Conservation (phyloP, 805 yeast genomes). For the Schwanniomyces vanrijiae region DNA sequence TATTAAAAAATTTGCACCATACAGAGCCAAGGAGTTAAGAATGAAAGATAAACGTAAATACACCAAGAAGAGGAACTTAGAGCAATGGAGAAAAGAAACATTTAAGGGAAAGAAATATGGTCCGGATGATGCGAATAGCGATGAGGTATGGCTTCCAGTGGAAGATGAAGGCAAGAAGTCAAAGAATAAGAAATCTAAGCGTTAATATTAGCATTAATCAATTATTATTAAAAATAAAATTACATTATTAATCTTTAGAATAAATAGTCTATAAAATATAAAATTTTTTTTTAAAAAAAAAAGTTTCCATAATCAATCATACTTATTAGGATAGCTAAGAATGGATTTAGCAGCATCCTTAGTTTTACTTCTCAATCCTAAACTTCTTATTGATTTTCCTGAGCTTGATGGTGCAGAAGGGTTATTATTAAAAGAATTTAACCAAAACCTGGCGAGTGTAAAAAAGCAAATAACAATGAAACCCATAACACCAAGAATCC, state of each 20-base stretch:
- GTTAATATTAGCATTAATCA: background rate
- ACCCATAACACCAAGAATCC: conserved; percentile 29
- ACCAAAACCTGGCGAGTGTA: conserved; percentile 20
- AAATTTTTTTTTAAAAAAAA: background rate
- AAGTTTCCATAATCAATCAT: conserved; percentile 18
- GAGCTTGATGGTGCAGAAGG: conserved; percentile 10
- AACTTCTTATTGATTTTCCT: conserved; percentile 25
- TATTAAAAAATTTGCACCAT: conserved; percentile 90
- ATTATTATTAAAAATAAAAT: too few species aligned
- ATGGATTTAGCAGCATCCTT: conserved; percentile 38
- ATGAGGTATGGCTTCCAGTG: conserved; percentile 39
- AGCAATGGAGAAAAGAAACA: conserved; percentile 87
- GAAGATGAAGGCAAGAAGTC: conserved; percentile 11
- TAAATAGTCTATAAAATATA: background rate
- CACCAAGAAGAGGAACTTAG: conserved; percentile 75
- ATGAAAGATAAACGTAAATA: conserved; percentile 80
- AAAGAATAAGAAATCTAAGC: conserved; percentile 1
- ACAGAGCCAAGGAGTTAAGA: conserved; percentile 70
- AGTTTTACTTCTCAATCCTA: conserved; percentile 22
- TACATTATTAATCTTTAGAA: background rate
- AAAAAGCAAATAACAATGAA: conserved; percentile 15
- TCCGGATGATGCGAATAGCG: conserved; percentile 34
- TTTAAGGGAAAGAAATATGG: conserved; percentile 64
- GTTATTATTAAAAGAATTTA: conserved; percentile 12
- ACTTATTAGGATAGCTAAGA: conserved; percentile 38